phyloP scores from a whole-genome alignment of 345 rosid genomes.

The Lepidium africanum region DNA sequence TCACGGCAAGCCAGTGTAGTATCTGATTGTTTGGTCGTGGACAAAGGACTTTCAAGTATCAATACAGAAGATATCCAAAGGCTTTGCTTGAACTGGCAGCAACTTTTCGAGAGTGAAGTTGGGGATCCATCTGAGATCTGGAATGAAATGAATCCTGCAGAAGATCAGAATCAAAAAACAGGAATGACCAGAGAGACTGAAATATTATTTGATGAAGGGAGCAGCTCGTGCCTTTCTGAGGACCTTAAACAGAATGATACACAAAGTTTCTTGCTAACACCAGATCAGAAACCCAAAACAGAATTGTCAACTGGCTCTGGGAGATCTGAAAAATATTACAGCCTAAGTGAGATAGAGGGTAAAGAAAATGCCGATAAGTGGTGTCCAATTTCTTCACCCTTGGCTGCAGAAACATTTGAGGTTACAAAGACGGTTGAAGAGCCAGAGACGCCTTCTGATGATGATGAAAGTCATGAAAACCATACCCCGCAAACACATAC shows the following conservation, averaged over 20 bases:
- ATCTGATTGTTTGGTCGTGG: not conserved
- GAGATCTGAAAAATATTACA: conserved; percentile 8
- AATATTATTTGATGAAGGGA: not conserved
- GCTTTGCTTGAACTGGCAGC: conserved; percentile 4
- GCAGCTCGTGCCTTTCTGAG: conserved; percentile 9
- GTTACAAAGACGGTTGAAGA: conserved; percentile 26
- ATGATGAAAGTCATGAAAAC: conserved; percentile 26
- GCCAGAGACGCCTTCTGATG: conserved; percentile 19
- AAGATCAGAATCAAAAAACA: not conserved
- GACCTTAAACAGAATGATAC: conserved; percentile 9
- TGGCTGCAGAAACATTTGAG: conserved; percentile 34
- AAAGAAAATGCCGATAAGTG: conserved; percentile 6
- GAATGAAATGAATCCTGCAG: not conserved
- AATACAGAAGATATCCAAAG: conserved; percentile 6
- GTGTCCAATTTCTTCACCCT: conserved; percentile 1
- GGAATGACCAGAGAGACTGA: not conserved
- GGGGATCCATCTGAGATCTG: not conserved
- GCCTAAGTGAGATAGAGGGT: conserved; percentile 5
- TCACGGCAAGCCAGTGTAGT: not conserved
- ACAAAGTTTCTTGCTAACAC: conserved; percentile 1
- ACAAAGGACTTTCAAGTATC: not conserved
- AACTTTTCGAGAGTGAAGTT: not conserved
- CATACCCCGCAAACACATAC: conserved; percentile 30
- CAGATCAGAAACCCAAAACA: not conserved
- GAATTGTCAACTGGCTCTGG: conserved; percentile 1